Conservation (phyloP, 2,329 filamentous ascomycete genomes). For the Sclerotinia minor region DNA sequence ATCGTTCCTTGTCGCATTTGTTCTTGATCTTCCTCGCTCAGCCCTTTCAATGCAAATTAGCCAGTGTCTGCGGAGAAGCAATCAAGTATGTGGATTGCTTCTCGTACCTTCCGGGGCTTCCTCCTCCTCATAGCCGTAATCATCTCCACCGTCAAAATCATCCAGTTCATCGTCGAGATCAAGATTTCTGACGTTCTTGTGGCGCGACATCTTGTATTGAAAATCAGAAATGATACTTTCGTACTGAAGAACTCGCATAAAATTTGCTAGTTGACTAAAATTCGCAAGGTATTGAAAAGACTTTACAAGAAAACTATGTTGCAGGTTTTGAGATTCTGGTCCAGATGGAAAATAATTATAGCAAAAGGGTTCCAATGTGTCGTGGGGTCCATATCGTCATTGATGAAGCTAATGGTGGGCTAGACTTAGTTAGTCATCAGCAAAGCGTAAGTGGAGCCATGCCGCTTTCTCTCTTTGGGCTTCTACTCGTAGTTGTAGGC, state of each 20-base stretch:
- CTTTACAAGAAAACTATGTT: not conserved
- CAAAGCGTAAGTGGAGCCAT: not conserved
- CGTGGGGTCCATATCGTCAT: conserved; percentile 14
- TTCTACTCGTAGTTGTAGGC: too few relatives aligned
- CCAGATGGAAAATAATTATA: conserved; percentile 5
- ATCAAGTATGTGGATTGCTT: not conserved
- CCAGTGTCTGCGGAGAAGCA: not conserved
- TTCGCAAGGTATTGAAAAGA: not conserved
- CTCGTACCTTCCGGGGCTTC: conserved; percentile 40
- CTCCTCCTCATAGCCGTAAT: conserved; percentile 45
- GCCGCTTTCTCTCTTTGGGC: too few relatives aligned
- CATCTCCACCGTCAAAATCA: conserved; percentile 51
- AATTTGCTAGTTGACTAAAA: not conserved
- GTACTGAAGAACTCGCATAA: not conserved
- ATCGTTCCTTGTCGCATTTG: conserved; percentile 66
- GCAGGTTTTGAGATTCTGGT: not conserved
- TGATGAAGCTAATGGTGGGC: not conserved
- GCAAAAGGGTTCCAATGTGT: not conserved
- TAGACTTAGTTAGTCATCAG: conserved; percentile 4
- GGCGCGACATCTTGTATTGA: conserved; percentile 43
- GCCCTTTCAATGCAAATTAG: conserved; percentile 32
- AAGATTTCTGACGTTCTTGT: conserved; percentile 44
- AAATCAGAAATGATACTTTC: not conserved
- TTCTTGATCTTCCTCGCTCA: conserved; percentile 45
- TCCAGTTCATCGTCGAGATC: conserved; percentile 51